Base-by-base conservation (phyloP, 306 rosid genomes). In the Quercus wislizeni region DNA sequence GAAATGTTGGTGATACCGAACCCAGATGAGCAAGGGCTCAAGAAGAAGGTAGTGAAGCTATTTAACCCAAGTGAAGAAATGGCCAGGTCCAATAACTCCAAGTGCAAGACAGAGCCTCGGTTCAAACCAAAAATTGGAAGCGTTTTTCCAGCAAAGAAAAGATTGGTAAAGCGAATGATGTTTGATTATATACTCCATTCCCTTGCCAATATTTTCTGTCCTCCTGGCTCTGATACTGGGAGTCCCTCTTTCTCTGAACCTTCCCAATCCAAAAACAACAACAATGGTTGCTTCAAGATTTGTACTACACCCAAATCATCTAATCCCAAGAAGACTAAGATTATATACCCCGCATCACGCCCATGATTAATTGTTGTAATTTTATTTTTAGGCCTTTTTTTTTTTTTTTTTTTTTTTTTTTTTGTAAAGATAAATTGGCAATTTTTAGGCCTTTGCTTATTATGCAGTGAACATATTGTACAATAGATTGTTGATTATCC, bases 11-110 rank as follows among this genome's bases (percentile, higher is more conserved):
- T 28, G 78, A 58, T 38, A 74, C 17, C 75, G 49, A n/a, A 73
- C 21, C 70, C 79, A 14, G 77, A 76, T 23, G 67, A 71, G 25
- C n/a, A 80, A 73, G 76, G 64, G 10, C 72, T 41, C 1, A 69
- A 73, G 7, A 56, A 74, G 71, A 14, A 19, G 72, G 27, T 33
- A 9, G 25, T 33, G 30, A 72, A 74, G 58, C 18, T 23, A 6
- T 21, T 2, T 38, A 38, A 21, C 41, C 57, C 78, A 59, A 19
- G 6, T 21, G 80, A 74, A 19, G 69, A 25, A 64, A 18, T 10
- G n/a, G 74, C 12, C 58, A 2, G 57, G 15, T 31, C 71, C 51
- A 19, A 38, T 38, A 38, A 38, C 46, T 38, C 12, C 58, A 12
- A 31, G 15, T 31, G 51, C 51, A 9, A 67, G 23, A 28, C 25